Base-by-base conservation (phyloP, 148 eudicot species). In the Chenopodium suecicum region DNA sequence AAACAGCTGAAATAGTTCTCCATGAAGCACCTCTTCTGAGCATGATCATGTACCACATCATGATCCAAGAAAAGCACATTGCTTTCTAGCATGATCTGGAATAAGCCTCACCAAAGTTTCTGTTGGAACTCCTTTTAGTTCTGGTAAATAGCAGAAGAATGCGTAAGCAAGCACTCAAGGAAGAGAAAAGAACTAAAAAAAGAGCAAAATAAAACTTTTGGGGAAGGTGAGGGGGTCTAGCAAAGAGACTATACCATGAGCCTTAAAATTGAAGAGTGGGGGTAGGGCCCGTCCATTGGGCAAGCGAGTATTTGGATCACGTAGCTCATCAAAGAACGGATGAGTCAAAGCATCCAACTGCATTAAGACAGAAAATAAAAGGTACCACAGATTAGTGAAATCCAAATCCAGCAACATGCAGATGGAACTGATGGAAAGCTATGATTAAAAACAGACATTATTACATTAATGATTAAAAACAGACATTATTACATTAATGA, bases 31-130 rank as follows among this genome's bases (percentile, higher is more conserved):
- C 58, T 25, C 31, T 41, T 41, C 16, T 34, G 37, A 4, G 31
- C n/a, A 7, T 13, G 3, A 20, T 78, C 77, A 13, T 75, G 70
- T 22, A 62, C 64, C 82, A 19, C 32, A 34, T 80, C 81, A 77
- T 70, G 78, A 54, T 48, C 63, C 86, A 13, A 88, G 87, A 83
- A 86, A 90, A 44, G 88, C 85, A 54, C 91, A 91, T 81, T 91
- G 97, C 84, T 90, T 92, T 82, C 92, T 90, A n/a, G 94, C 92
- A 80, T 92, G 97, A 68, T 91, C 97, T 9, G 97, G 97, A 79
- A 92, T 83, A 75, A 92, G 88, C 85, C 84, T 87, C 87, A 82
- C 82, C 78, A 90, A 32, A 37, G 86, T 88, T 81, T 92, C 97
- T 46, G 77, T 81, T 2, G 88, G 88, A 73, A 91, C 94, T 69